Evolutionary conservation across 371 early-diverging fungal species (phyloP).

Genomic region (Dinochytrium kinnereticum): DNA sequence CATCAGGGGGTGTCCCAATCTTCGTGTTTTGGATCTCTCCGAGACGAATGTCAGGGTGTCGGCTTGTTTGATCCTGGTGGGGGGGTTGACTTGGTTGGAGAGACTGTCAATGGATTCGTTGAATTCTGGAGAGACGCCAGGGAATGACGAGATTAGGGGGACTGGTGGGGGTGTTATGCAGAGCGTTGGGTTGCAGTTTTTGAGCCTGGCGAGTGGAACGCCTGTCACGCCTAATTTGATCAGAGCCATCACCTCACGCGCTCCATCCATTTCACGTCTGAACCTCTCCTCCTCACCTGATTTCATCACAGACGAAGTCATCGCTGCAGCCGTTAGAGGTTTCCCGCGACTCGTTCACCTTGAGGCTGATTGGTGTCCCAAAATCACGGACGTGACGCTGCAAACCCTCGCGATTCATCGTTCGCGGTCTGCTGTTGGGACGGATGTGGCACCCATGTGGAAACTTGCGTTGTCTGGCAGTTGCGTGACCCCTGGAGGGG

Average conservation of each 20-base stretch:
- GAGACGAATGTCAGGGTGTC: slow-evolving; percentile 26
- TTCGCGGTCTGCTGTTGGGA: background rate
- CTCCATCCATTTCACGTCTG: background rate
- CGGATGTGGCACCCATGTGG: background rate
- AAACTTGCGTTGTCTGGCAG: slow-evolving; percentile 22
- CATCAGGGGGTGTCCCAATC: slow-evolving; percentile 29
- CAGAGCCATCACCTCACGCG: background rate
- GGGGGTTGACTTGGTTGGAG: slow-evolving; percentile 22
- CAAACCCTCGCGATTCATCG: slow-evolving; percentile 22
- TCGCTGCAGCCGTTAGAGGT: background rate
- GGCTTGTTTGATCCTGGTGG: slow-evolving; percentile 15
- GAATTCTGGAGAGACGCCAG: slow-evolving; percentile 4
- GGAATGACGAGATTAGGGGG: background rate
- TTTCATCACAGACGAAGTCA: slow-evolving; percentile 17
- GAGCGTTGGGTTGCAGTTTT: background rate
- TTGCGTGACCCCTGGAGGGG: slow-evolving; percentile 4
- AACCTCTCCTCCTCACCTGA: slow-evolving; percentile 15
- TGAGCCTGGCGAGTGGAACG: background rate
- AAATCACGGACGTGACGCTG: slow-evolving; percentile 16
- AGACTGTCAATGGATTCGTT: slow-evolving; percentile 14
- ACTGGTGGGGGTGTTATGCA: background rate
- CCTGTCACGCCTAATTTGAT: background rate
- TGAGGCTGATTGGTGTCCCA: slow-evolving; percentile 22
- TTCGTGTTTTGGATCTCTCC: slow-evolving; percentile 24
- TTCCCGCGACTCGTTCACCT: background rate